Percentiles rank a stretch among this genome's conserved stretches.
Conservation (phyloP, 495 filamentous ascomycete species). For the Daldinia childiae region DNA sequence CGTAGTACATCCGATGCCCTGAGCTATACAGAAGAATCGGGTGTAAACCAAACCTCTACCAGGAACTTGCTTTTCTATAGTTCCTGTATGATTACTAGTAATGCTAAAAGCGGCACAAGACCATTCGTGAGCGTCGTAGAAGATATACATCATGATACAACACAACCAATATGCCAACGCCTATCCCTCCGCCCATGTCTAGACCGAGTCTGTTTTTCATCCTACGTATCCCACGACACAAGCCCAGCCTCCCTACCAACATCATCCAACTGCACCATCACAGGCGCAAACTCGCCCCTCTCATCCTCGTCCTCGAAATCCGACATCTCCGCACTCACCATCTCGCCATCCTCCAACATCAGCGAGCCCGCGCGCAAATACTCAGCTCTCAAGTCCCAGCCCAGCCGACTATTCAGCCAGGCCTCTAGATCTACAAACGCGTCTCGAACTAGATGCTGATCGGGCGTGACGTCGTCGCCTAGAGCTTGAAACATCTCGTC, state of each 20-base stretch:
- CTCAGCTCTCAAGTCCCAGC: conserved; percentile 58
- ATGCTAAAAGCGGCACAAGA: not conserved
- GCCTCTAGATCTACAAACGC: conserved; percentile 57
- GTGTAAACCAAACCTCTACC: not conserved
- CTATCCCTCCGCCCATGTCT: not conserved
- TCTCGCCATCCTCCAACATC: conserved; percentile 76
- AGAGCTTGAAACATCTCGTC: conserved; percentile 48
- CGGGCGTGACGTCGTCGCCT: conserved; percentile 41
- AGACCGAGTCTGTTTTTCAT: not conserved
- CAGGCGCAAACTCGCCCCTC: conserved; percentile 85
- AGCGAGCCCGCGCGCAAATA: conserved; percentile 64
- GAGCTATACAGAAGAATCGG: not conserved
- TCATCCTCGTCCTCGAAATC: conserved; percentile 85
- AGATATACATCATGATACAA: not conserved
- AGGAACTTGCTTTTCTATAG: not conserved
- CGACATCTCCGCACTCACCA: conserved; percentile 78
- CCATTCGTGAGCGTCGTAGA: not conserved
- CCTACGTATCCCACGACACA: conserved; percentile 51
- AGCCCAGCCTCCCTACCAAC: conserved; percentile 60
- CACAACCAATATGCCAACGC: not conserved
- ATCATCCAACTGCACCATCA: conserved; percentile 75
- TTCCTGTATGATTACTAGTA: not conserved
- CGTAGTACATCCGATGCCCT: too few relatives aligned
- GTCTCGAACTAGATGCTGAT: conserved; percentile 44
- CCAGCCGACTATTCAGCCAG: conserved; percentile 52